Conservation (phyloP, 2,329 filamentous ascomycete species). For the Cordyceps sp. region DNA sequence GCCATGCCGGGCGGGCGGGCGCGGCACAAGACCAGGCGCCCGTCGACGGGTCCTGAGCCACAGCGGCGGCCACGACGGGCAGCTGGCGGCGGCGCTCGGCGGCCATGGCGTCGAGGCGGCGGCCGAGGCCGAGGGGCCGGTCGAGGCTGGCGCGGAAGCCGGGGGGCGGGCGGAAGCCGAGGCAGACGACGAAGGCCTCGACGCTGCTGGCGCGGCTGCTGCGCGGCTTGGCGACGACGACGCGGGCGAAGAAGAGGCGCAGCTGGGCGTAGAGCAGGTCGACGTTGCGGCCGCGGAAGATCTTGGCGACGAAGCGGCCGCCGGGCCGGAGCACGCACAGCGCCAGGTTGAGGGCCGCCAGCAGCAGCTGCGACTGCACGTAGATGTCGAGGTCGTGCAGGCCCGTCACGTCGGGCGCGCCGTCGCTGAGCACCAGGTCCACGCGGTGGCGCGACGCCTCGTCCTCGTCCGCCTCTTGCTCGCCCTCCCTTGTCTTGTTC, state of each 20-base stretch:
- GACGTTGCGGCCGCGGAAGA: conserved; percentile 90
- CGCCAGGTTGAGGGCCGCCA: conserved; percentile 83
- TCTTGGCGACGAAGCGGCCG: conserved; percentile 95
- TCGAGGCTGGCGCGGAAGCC: conserved; percentile 64
- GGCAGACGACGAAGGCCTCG: conserved; percentile 90
- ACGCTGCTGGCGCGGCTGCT: conserved; percentile 93
- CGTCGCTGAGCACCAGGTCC: conserved; percentile 87
- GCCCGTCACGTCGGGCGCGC: conserved; percentile 90
- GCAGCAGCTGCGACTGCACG: conserved; percentile 88
- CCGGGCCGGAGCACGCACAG: conserved; percentile 84
- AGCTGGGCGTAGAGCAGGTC: conserved; percentile 89
- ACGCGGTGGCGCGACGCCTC: conserved; percentile 53
- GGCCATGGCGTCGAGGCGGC: conserved; percentile 33
- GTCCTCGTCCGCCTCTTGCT: conserved; percentile 13
- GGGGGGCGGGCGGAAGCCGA: conserved; percentile 67
- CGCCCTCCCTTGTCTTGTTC: conserved; percentile 24
- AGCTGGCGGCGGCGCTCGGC: conserved; percentile 21
- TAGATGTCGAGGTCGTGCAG: conserved; percentile 97
- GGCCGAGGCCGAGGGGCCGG: conserved; percentile 52
- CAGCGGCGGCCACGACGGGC: conserved; percentile 21
- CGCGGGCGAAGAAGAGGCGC: conserved; percentile 70
- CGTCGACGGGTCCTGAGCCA: conserved; percentile 27
- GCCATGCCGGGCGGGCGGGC: neutral
- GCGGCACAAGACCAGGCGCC: conserved; percentile 24
- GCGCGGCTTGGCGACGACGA: conserved; percentile 83